phyloP scores from a whole-genome alignment of 2,329 filamentous ascomycete species.

The Botrytis paeoniae region DNA sequence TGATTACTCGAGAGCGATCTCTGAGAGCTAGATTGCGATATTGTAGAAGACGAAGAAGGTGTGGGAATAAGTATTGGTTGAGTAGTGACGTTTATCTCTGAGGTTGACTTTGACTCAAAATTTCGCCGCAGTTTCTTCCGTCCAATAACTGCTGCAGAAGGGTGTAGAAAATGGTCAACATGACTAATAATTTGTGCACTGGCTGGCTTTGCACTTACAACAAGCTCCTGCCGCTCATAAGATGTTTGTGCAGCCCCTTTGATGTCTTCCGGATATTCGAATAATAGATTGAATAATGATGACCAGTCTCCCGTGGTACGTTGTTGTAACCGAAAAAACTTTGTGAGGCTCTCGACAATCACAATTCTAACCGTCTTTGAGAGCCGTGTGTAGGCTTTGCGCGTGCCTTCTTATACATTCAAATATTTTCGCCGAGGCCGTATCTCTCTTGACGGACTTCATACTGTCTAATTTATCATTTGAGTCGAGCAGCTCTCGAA shows the following conservation, averaged over 20 bases:
- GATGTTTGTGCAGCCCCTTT: no score
- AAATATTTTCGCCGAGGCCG: constrained; percentile 28
- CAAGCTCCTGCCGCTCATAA: neutral
- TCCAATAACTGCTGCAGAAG: neutral
- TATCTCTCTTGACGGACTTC: constrained; percentile 26
- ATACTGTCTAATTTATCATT: constrained; percentile 25
- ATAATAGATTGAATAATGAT: neutral
- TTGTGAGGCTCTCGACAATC: constrained; percentile 25
- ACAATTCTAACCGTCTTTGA: constrained; percentile 30
- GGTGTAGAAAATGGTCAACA: neutral
- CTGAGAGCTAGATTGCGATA: neutral
- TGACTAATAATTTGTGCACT: neutral
- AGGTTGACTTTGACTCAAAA: constrained; percentile 5
- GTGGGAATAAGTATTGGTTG: neutral
- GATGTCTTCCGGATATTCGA: neutral
- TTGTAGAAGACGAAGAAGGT: neutral
- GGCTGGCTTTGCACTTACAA: neutral
- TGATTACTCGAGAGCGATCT: neutral
- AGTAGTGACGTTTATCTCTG: neutral
- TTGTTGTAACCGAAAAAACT: constrained; percentile 27
- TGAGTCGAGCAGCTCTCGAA: constrained; percentile 26
- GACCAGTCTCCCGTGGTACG: constrained; percentile 24
- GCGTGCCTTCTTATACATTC: constrained; percentile 30
- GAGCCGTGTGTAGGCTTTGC: constrained; percentile 26
- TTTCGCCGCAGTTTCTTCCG: neutral